phyloP scores from a whole-genome alignment of 352 stramenopile species.

The Phytophthora cajani region DNA sequence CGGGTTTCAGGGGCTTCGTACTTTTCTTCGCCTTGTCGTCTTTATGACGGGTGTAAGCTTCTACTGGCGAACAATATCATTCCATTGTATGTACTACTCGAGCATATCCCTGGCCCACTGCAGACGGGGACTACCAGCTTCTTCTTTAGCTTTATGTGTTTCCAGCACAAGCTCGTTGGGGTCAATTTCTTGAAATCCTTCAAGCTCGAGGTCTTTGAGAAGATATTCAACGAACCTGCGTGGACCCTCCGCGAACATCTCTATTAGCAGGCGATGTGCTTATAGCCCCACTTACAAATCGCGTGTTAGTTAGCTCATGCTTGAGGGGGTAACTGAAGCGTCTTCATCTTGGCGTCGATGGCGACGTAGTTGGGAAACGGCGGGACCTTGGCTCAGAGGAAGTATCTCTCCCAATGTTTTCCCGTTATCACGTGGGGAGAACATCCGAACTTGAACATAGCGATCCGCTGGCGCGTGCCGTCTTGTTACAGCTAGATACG shows the following conservation, averaged over 20 bases:
- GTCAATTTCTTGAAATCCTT: background rate
- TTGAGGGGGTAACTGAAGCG: background rate
- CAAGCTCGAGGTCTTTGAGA: background rate
- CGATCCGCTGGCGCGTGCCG: conserved; percentile 2
- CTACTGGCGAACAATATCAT: background rate
- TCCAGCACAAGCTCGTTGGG: background rate
- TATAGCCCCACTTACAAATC: conserved; percentile 9
- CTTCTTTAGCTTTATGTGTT: background rate
- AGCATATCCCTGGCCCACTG: background rate
- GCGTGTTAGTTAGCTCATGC: conserved; percentile 1
- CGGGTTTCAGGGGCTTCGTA: too few species aligned
- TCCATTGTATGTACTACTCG: background rate
- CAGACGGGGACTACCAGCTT: background rate
- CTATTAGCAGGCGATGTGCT: background rate
- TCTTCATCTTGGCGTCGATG: conserved; percentile 1
- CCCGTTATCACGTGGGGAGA: conserved; percentile 3
- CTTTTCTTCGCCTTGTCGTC: too few species aligned
- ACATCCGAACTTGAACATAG: conserved; percentile 7
- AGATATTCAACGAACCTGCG: background rate
- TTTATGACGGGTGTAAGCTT: background rate
- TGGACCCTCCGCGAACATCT: background rate
- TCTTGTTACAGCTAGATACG: background rate
- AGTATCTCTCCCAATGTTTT: conserved; percentile 5
- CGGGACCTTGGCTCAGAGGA: conserved; percentile 6
- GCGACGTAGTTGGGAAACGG: conserved; percentile 3